phyloP scores from a whole-genome alignment of 2,329 filamentous ascomycete genomes.

The Herpomyces periplanetae region DNA sequence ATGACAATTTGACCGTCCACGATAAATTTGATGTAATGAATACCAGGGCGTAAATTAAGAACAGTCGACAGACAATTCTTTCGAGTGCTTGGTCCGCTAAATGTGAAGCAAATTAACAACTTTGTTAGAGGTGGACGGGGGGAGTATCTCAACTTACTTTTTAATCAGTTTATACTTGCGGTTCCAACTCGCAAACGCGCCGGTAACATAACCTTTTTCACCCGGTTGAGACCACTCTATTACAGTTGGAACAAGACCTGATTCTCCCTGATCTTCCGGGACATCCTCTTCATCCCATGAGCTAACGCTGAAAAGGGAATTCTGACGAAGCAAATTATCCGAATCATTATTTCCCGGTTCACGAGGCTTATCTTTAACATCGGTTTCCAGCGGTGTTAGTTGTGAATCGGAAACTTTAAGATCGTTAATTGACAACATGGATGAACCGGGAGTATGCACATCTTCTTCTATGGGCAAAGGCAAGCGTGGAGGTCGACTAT shows the following conservation, averaged over 20 bases:
- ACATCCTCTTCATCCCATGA: constrained; percentile 34
- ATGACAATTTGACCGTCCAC: constrained; percentile 79
- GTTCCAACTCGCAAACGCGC: constrained; percentile 90
- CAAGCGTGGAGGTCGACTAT: constrained; percentile 43
- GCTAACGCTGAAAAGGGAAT: constrained; percentile 14
- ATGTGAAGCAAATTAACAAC: constrained; percentile 2
- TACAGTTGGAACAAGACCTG: constrained; percentile 24
- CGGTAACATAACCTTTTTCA: constrained; percentile 77
- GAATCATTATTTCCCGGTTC: constrained; percentile 11
- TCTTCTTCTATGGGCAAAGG: constrained; percentile 82
- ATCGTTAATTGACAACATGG: constrained; percentile 36
- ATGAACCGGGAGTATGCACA: constrained; percentile 51
- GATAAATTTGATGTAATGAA: constrained; percentile 82
- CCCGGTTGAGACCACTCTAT: constrained; percentile 54
- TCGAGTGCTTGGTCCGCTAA: constrained; percentile 7
- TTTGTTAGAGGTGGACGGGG: constrained; percentile 2
- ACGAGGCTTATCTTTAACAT: constrained; percentile 12
- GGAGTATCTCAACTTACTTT: no score
- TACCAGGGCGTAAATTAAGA: constrained; percentile 55
- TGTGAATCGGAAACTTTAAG: constrained; percentile 12
- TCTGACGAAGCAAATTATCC: constrained; percentile 14
- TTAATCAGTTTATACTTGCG: constrained; percentile 55
- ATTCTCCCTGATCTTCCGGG: constrained; percentile 5
- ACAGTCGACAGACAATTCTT: constrained; percentile 27
- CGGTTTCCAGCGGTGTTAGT: constrained; percentile 10